These are phyloP conservation scores for Nannochloropsis oceanica DNA, from an alignment of 108 stramenopile species.

Conservation along the genomic window DNA sequence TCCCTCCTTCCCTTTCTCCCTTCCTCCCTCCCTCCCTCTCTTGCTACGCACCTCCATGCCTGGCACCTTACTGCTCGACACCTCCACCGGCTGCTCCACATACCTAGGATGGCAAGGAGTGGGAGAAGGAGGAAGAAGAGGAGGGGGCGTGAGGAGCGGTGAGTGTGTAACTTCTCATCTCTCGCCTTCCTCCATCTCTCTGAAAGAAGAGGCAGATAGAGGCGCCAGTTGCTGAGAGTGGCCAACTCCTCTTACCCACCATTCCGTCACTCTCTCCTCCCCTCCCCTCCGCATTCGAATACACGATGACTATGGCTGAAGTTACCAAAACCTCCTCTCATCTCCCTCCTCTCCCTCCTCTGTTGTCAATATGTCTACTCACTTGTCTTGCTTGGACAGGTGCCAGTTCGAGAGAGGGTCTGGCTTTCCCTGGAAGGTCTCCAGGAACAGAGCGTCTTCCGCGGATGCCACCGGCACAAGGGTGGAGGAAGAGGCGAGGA, in stretches of 20 bases:
- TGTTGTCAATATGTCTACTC: background rate
- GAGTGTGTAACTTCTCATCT: background rate
- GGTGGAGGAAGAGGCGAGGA: background rate
- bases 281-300: background rate
- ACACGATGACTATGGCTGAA: background rate
- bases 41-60: constrained; percentile 3
- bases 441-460: background rate
- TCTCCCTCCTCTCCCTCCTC: no score
- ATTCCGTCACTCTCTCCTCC: background rate
- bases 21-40: background rate
- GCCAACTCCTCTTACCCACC: background rate
- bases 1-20: background rate
- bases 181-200: background rate
- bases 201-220: no score
- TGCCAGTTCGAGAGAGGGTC: background rate
- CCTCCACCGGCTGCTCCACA: constrained; percentile 3
- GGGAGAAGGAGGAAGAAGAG: background rate
- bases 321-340: no score
- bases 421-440: background rate
- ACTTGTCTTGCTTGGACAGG: background rate
- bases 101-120: background rate
- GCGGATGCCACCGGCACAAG: background rate
- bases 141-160: background rate
- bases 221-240: no score
- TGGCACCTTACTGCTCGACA: constrained; percentile 1